These are phyloP conservation scores for Letharia columbiana DNA, from an alignment of 495 filamentous ascomycete genomes.

Conservation along the genomic window DNA sequence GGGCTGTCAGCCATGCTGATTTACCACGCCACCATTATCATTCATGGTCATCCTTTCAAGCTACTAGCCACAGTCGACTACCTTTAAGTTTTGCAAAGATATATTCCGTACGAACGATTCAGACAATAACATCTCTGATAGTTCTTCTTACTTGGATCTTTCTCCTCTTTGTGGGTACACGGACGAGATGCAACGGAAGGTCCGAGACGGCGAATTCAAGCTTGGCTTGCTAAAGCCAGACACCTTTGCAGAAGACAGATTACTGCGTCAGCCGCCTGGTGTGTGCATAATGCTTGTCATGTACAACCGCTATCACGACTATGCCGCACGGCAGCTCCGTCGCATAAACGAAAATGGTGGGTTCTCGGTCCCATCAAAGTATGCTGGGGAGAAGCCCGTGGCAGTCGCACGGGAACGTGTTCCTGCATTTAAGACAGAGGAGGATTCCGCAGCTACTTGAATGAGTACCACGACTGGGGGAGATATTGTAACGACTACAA, in stretches of 20 bases:
- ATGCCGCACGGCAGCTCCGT: constrained; percentile 29
- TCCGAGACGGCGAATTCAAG: constrained; percentile 34
- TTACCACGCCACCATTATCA: constrained; percentile 42
- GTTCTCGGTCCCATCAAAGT: constrained; percentile 24
- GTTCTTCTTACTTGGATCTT: constrained; percentile 50
- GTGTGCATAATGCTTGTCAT: constrained; percentile 37
- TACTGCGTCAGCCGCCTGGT: constrained; percentile 42
- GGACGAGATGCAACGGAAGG: constrained; percentile 36
- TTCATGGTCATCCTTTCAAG: constrained; percentile 25
- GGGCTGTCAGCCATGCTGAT: constrained; percentile 40
- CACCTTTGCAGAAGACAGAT: constrained; percentile 40
- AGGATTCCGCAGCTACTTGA: not conserved
- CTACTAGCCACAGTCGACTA: not conserved
- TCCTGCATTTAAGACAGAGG: constrained; percentile 1
- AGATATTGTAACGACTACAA: constrained; percentile 1
- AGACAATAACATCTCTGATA: constrained; percentile 38
- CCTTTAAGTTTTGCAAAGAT: constrained; percentile 23
- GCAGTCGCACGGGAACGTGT: constrained; percentile 9
- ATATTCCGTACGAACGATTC: constrained; percentile 41
- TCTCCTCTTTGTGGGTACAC: constrained; percentile 46
- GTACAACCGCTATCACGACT: constrained; percentile 40
- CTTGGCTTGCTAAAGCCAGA: constrained; percentile 48
- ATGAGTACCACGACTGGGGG: constrained; percentile 1
- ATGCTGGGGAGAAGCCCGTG: not conserved
- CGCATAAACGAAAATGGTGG: constrained; percentile 38